Evolutionary conservation across 2,329 filamentous ascomycete genomes (phyloP), one percentile per base, ranked within the genome.

Genomic region (Verticillium isaacii): DNA sequence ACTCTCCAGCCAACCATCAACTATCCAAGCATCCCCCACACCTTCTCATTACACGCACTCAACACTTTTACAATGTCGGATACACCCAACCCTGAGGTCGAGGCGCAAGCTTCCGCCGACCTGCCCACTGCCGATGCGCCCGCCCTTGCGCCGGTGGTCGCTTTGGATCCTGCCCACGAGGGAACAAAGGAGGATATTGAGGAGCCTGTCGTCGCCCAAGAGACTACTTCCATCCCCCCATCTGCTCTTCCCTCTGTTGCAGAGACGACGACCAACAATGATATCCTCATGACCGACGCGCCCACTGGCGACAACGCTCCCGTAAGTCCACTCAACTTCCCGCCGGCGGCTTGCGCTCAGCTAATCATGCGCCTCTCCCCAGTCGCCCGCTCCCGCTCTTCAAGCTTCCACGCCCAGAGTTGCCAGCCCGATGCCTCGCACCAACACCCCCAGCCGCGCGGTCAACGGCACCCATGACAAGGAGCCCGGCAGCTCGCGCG

Each of bases 401-500:
- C 65, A 74, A 61, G 71, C 72, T n/a, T 34, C 67, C 2, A 32
- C 64, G 9, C 56, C 66, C 50, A 69, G 66, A 62, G 70, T 68
- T n/a, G 75, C 78, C 11, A 80, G 78, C 52, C 78, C 80, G 15
- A 71, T 75, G 23, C 74, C 77, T 7, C 75, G 82, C 61, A 83
- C 76, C 45, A 78, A 80, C 63, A 86, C 85, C 17, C 82, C 80
- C 5, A 73, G 72, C 32, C 77, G 78, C 59, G 70, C 62, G 54
- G 52, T 62, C 39, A 69, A 70, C 61, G 68, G 68, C 60, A 68
- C 68, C 57, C 78, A 65, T 76, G 77, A 60, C 73, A 76, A 62
- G 75, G 58, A 59, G 41, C 58, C 58, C 29, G 19, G 57, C 19
- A 57, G 77, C 65, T 87, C 84, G 39, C 78, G 85, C 67, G 83